Percentiles rank a stretch among this genome's conserved stretches.
These are phyloP conservation scores for Aspergillus aculeatus DNA, from an alignment of 2,329 filamentous ascomycete species.

Conservation along the genomic window DNA sequence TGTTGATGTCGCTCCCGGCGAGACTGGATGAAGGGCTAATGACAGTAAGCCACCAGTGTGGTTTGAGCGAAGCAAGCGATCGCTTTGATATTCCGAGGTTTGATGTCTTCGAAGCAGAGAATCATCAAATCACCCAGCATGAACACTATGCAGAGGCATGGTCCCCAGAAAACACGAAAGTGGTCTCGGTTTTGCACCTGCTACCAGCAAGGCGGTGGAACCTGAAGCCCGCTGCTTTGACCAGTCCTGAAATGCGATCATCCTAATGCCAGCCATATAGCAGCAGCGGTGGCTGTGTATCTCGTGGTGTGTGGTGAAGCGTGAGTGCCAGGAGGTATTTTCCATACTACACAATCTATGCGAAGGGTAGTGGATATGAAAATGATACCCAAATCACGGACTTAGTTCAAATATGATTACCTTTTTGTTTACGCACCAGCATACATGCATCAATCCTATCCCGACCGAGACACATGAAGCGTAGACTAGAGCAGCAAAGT, in stretches of 20 bases:
- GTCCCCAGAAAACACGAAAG: not conserved
- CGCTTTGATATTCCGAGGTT: not conserved
- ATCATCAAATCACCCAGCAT: too few species aligned
- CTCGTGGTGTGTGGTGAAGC: too few species aligned
- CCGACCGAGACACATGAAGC: not conserved
- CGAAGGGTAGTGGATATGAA: not conserved
- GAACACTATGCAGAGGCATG: too few species aligned
- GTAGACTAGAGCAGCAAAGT: not conserved
- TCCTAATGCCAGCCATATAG: not conserved
- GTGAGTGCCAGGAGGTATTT: not conserved
- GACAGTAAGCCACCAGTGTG: not conserved
- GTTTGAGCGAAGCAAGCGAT: not conserved
- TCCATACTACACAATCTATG: not conserved
- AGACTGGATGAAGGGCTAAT: not conserved
- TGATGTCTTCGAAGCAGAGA: too few species aligned
- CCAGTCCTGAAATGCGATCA: not conserved
- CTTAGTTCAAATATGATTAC: not conserved
- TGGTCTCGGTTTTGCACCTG: not conserved
- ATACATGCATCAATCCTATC: not conserved
- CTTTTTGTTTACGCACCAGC: not conserved
- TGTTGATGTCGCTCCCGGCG: not conserved
- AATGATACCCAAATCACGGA: not conserved
- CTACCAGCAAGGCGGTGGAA: not conserved
- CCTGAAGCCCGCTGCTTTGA: not conserved
- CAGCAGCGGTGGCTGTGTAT: too few species aligned